A percentile compares a stretch with the other conserved stretches of the same genome.
These are phyloP conservation scores for Aspergillus melleus DNA, from an alignment of 2,329 filamentous ascomycete genomes.

Conservation along the genomic window DNA sequence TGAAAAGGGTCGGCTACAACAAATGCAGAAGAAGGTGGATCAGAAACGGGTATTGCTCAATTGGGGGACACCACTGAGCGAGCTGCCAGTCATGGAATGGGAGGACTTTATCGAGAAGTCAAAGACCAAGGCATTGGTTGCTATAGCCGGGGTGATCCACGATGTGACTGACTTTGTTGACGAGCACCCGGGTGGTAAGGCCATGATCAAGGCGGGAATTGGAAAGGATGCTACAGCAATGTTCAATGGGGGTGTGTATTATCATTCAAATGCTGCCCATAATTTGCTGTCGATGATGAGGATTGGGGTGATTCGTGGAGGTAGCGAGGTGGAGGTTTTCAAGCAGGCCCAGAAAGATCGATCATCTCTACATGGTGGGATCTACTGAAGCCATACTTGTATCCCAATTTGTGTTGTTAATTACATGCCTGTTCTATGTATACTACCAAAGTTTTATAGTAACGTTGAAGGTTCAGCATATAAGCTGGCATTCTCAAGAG, in stretches of 20 bases:
- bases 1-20: constrained; percentile 16
- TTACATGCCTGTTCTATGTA: too few relatives aligned
- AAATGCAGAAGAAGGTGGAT: constrained; percentile 13
- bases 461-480: too few relatives aligned
- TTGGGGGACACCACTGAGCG: neutral
- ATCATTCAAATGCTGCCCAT: constrained; percentile 16
- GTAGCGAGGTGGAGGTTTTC: neutral
- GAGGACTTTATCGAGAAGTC: constrained; percentile 8
- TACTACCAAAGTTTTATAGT: too few relatives aligned
- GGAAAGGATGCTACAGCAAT: constrained; percentile 16
- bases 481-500: neutral
- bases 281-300: constrained; percentile 12
- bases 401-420: too few relatives aligned
- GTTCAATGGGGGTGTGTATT: constrained; percentile 19
- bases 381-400: neutral
- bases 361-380: neutral
- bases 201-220: constrained; percentile 4
- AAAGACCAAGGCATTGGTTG: neutral
- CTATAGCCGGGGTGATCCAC: constrained; percentile 14
- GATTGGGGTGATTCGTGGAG: neutral
- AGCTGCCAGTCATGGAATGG: constrained; percentile 3
- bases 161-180: constrained; percentile 14
- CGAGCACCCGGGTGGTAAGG: constrained; percentile 14
- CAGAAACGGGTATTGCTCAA: neutral
- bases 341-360: neutral